Evolutionary conservation across 1,284 basidiomycete species (phyloP), one percentile per base, ranked within the genome.

Genomic region (Ustilago trichophora): DNA sequence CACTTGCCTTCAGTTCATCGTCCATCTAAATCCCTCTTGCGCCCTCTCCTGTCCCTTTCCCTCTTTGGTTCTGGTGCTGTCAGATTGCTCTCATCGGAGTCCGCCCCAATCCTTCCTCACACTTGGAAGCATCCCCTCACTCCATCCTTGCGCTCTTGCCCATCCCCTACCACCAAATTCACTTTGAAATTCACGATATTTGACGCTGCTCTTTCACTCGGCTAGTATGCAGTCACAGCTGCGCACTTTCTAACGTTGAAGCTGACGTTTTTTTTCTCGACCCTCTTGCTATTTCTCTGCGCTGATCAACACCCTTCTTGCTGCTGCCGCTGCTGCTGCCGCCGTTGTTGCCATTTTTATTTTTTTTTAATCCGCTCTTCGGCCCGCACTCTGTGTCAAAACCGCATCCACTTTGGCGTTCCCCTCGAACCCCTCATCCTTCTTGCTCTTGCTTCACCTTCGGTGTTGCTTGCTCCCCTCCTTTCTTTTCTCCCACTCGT

Each of bases 191-290:
- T 36, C 34, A 12, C 6, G 7, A 12, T 21, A 8, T 19, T 8
- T 6, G 19, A 18, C 11, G 19, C 33, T 27, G 6, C 33, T 29
- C 21, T 37, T 15, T 47, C 15, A 16, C 16, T 44, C 31, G 42
- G 31, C 27, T 29, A n/a, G 7, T 44, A 33, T 15, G 12, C 42
- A 22, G n/a, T 33, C 40, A 19, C 8, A 42, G n/a, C 40, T 40
- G 37, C 37, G n/a, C 22, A 16, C 22, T 24, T 34, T 35, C 12
- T 8, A 12, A 21, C 21, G 6, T 10, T 8, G 13, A 15, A 19
- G 46, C 46, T 48, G 46, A 48, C 46, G 13, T 48, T 48, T 48
- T 48, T 47, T 34, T 9, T 8, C 36, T 38, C 18, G 34, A 31
- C 29, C 29, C 29, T 31, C 29, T 31, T 10, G 7, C 11, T 37